Evolutionary conservation across 306 rosid species (phyloP).

Genomic region (Malus orientalis): DNA sequence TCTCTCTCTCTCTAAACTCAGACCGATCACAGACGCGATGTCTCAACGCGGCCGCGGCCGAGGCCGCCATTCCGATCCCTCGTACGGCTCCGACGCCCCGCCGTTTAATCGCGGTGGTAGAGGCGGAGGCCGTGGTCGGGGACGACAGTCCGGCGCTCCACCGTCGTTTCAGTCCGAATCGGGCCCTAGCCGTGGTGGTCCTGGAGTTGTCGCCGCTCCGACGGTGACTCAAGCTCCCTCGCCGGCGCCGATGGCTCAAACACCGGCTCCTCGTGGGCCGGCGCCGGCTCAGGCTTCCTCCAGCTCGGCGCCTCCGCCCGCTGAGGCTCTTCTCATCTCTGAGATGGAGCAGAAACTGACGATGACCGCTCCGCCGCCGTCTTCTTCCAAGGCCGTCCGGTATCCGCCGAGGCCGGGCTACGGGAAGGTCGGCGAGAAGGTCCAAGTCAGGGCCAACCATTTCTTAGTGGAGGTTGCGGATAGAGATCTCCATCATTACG

Average conservation of each 20-base stretch:
- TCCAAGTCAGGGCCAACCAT: conserved; percentile 51
- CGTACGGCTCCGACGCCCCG: conserved; percentile 13
- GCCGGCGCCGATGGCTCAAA: neutral
- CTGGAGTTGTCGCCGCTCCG: neutral
- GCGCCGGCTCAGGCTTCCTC: neutral
- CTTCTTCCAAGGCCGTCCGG: conserved; percentile 31
- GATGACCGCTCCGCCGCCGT: conserved; percentile 21
- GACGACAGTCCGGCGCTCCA: conserved; percentile 8
- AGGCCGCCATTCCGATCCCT: neutral
- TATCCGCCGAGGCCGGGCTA: conserved; percentile 36
- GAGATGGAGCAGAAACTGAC: conserved; percentile 16
- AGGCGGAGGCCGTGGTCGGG: neutral
- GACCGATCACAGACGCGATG: neutral
- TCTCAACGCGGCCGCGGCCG: conserved; percentile 16
- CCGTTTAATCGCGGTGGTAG: neutral
- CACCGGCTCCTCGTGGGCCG: neutral
- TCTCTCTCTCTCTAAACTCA: neutral
- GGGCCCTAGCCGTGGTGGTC: neutral
- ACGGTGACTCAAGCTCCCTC: neutral
- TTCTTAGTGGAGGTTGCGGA: conserved; percentile 33
- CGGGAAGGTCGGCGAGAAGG: conserved; percentile 23
- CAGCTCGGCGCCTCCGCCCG: neutral
- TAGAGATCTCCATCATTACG: conserved; percentile 42
- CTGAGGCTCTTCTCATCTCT: neutral
- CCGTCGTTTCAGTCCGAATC: neutral